Percentiles rank a stretch among this genome's conserved stretches.
phyloP scores from a whole-genome alignment of 1,139 yeast species.

The Geotrichum candidum region DNA sequence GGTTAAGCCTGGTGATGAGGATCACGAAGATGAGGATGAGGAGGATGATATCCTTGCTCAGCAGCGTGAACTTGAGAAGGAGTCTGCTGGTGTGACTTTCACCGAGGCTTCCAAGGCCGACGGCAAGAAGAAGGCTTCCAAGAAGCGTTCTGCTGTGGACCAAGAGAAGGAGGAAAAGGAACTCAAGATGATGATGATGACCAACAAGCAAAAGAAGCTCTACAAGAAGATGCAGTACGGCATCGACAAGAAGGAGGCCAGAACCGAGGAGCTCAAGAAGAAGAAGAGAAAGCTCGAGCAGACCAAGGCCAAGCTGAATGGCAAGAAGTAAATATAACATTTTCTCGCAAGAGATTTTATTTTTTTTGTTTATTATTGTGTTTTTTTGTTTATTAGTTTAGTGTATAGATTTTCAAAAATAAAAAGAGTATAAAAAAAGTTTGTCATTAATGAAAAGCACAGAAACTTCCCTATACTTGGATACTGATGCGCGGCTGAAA shows the following conservation, averaged over 20 bases:
- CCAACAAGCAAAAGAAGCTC: constrained; percentile 89
- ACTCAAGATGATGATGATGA: constrained; percentile 92
- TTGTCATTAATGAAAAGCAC: neutral
- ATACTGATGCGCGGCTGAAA: neutral
- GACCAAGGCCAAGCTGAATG: constrained; percentile 52
- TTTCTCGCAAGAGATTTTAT: neutral
- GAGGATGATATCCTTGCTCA: constrained; percentile 50
- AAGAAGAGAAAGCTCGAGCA: constrained; percentile 76
- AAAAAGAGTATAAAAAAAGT: too few relatives aligned
- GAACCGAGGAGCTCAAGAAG: constrained; percentile 65
- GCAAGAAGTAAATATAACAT: constrained; percentile 29
- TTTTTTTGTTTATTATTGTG: neutral
- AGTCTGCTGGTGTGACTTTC: constrained; percentile 78
- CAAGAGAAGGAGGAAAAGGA: constrained; percentile 68
- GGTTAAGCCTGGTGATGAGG: constrained; percentile 48
- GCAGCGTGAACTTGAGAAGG: constrained; percentile 83
- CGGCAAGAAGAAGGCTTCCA: constrained; percentile 28
- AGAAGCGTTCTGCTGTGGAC: constrained; percentile 33
- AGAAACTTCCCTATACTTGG: too few relatives aligned
- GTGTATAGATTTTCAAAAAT: neutral
- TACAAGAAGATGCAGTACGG: constrained; percentile 96
- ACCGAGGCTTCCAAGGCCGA: constrained; percentile 43
- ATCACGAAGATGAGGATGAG: constrained; percentile 44
- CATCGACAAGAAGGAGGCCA: constrained; percentile 73
- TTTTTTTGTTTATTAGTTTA: too few relatives aligned